Evolutionary conservation across 108 stramenopile genomes (phyloP).

Genomic region (Cyclostephanos invisitatus): DNA sequence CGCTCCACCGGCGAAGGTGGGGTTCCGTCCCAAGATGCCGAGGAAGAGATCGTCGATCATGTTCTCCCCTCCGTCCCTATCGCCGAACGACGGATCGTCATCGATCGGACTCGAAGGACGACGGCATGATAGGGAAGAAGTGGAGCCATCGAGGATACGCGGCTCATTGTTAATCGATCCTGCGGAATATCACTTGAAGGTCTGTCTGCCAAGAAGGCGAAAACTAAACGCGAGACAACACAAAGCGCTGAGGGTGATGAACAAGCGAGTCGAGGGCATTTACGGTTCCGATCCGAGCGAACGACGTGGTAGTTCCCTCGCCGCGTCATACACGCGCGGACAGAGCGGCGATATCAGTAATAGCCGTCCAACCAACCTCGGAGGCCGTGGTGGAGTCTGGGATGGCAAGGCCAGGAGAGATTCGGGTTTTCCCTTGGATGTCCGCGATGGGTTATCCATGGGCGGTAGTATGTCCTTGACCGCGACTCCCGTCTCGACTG

Average conservation of each 20-base stretch:
- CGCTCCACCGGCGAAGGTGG: neutral
- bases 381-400: neutral
- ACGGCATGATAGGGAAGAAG: neutral
- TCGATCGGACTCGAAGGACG: neutral
- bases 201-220: neutral
- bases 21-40: slow-evolving; percentile 1
- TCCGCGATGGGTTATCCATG: neutral
- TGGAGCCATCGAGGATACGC: neutral
- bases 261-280: neutral
- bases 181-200: neutral
- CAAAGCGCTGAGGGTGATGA: neutral
- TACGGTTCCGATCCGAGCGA: neutral
- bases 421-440: neutral
- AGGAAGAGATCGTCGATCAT: neutral
- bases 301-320: too few species aligned
- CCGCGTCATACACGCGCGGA: too few species aligned
- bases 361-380: neutral
- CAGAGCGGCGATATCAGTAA: neutral
- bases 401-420: neutral
- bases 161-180: neutral
- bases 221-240: neutral
- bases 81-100: neutral
- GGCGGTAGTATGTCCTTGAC: neutral
- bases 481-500: neutral
- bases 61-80: neutral